A percentile compares a stretch with the other conserved stretches of the same genome.
Evolutionary conservation across 1,139 yeast species (phyloP).

Genomic region (Scheffersomyces segobiensis): DNA sequence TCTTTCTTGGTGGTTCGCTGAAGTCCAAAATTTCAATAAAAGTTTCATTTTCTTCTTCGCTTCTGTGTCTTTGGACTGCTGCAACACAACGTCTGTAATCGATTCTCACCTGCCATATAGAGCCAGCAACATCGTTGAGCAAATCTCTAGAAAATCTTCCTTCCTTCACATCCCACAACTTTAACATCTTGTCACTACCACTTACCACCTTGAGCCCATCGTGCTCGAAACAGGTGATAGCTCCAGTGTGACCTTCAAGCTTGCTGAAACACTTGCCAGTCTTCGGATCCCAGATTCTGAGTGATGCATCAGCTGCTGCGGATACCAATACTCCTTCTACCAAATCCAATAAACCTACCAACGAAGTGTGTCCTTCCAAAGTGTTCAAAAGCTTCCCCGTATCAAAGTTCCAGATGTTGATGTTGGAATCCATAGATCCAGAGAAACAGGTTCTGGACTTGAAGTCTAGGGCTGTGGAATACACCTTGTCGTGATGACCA

Average conservation of each 20-base stretch:
- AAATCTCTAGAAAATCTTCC: slow-evolving; percentile 79
- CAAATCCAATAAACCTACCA: slow-evolving; percentile 84
- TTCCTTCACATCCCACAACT: slow-evolving; percentile 77
- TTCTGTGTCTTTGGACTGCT: slow-evolving; percentile 71
- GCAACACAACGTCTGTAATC: slow-evolving; percentile 85
- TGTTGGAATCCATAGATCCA: slow-evolving; percentile 89
- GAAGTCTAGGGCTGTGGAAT: slow-evolving; percentile 81
- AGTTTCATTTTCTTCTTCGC: slow-evolving; percentile 54
- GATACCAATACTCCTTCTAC: slow-evolving; percentile 82
- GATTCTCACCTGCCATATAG: slow-evolving; percentile 93
- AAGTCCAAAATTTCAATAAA: slow-evolving; percentile 84
- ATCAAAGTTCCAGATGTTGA: slow-evolving; percentile 85
- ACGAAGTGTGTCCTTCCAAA: slow-evolving; percentile 81
- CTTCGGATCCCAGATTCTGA: slow-evolving; percentile 90
- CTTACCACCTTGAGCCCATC: slow-evolving; percentile 83
- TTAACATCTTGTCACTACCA: slow-evolving; percentile 83
- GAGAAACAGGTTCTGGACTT: slow-evolving; percentile 79
- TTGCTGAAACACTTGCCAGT: slow-evolving; percentile 69
- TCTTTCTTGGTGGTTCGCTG: slow-evolving; percentile 41
- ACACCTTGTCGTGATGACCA: slow-evolving; percentile 87
- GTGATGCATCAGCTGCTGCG: slow-evolving; percentile 94
- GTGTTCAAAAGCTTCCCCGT: slow-evolving; percentile 68
- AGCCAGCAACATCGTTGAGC: slow-evolving; percentile 71
- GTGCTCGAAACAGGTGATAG: slow-evolving; percentile 92
- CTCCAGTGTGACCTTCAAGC: slow-evolving; percentile 81